Percentiles rank a stretch among this genome's conserved stretches.
These are phyloP conservation scores for Aureobasidium sp. DNA, from an alignment of 2,329 filamentous ascomycete species.

Conservation along the genomic window DNA sequence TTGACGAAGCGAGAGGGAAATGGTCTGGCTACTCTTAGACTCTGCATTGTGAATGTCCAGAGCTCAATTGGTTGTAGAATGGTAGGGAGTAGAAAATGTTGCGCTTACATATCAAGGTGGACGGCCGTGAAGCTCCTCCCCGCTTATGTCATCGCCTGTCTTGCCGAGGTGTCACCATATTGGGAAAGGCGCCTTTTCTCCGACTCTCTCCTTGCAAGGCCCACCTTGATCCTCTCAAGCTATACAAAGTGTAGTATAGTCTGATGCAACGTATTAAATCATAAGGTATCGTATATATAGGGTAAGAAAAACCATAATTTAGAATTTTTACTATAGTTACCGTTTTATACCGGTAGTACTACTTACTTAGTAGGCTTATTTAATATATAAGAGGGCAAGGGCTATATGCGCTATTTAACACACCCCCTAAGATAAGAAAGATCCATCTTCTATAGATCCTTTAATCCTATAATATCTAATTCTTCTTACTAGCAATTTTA, in stretches of 20 bases:
- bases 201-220: not conserved
- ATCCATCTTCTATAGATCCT: no score
- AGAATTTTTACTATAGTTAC: no score
- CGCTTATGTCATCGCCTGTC: constrained; percentile 2
- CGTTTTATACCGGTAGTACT: no score
- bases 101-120: not conserved
- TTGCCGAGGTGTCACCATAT: not conserved
- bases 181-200: not conserved
- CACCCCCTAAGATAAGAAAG: no score
- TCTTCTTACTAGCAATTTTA: no score
- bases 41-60: not conserved
- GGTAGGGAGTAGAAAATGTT: not conserved
- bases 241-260: not conserved
- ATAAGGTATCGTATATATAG: no score
- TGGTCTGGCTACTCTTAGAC: constrained; percentile 1
- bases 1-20: constrained; percentile 11
- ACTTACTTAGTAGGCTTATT: no score
- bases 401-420: no score
- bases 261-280: no score
- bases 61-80: not conserved
- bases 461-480: no score
- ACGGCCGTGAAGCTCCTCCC: not conserved
- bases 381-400: no score
- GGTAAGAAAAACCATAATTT: no score
- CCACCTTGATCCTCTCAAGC: not conserved